phyloP scores from a whole-genome alignment of 2,329 filamentous ascomycete species.

The Aspergillus ustus region DNA sequence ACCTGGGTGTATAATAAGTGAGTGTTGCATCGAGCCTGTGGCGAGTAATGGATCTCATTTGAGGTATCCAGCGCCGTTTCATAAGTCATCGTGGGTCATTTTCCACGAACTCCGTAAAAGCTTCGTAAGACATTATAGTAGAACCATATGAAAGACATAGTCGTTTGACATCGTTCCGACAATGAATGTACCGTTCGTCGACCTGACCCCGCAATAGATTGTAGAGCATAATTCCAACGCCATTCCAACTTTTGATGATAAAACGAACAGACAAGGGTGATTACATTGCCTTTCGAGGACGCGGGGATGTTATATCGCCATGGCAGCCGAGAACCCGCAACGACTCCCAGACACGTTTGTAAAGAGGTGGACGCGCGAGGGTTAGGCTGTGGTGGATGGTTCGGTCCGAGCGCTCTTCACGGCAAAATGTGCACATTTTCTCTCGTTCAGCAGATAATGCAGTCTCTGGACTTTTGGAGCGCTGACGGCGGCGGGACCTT shows the following conservation, averaged over 20 bases:
- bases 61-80: constrained; percentile 15
- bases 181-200: constrained; percentile 8
- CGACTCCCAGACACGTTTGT: constrained; percentile 32
- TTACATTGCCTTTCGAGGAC: constrained; percentile 26
- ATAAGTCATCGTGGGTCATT: constrained; percentile 12
- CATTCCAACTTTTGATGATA: constrained; percentile 13
- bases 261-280: constrained; percentile 1
- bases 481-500: constrained; percentile 38
- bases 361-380: constrained; percentile 26
- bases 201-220: constrained; percentile 10
- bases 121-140: constrained; percentile 17
- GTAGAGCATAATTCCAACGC: constrained; percentile 20
- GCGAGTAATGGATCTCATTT: constrained; percentile 16
- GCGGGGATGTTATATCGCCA: constrained; percentile 23
- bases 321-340: constrained; percentile 33
- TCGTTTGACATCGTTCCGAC: constrained; percentile 9
- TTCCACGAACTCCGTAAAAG: constrained; percentile 6
- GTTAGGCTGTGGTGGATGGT: constrained; percentile 29
- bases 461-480: constrained; percentile 33
- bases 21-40: constrained; percentile 16
- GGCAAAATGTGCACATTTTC: constrained; percentile 36
- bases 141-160: constrained; percentile 10
- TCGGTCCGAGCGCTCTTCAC: constrained; percentile 34
- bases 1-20: constrained; percentile 7
- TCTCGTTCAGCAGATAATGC: constrained; percentile 30